Conservation (phyloP, 345 rosid genomes). For the Salix arbutifolia region DNA sequence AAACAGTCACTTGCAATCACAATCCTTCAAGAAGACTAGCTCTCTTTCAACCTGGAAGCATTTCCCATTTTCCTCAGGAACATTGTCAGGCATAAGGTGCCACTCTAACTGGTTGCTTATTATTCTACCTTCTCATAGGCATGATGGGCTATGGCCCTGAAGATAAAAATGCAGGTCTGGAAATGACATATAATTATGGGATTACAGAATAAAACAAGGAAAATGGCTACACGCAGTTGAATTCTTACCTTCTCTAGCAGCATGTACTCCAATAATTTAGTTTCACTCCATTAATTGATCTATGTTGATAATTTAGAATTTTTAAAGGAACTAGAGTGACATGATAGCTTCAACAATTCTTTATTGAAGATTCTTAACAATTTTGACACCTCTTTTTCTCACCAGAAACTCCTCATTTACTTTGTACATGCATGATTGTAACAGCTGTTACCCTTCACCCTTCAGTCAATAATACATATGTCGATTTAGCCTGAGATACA, state of each 20-base stretch:
- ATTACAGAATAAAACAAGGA: conserved; percentile 83
- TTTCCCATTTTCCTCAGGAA: background rate
- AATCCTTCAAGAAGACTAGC: conserved; percentile 39
- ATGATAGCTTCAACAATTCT: background rate
- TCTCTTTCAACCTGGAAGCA: conserved; percentile 32
- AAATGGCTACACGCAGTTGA: conserved; percentile 83
- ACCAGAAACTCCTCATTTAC: background rate
- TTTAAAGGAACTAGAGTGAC: conserved; percentile 34
- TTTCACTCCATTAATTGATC: conserved; percentile 16
- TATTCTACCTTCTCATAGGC: conserved; percentile 11
- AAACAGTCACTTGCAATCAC: conserved; percentile 6
- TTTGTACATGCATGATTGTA: background rate
- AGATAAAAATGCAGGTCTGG: conserved; percentile 73
- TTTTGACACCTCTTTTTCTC: conserved; percentile 1
- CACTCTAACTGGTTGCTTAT: background rate
- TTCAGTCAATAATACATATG: no score
- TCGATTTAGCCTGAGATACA: no score
- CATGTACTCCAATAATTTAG: background rate
- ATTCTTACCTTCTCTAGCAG: background rate
- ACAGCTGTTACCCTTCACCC: background rate
- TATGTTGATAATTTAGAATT: conserved; percentile 36
- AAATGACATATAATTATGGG: conserved; percentile 87
- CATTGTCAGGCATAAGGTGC: background rate
- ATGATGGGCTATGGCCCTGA: conserved; percentile 90
- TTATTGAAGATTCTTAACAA: background rate